phyloP scores from a whole-genome alignment of 2,329 filamentous ascomycete species.

The Botrytis porri region DNA sequence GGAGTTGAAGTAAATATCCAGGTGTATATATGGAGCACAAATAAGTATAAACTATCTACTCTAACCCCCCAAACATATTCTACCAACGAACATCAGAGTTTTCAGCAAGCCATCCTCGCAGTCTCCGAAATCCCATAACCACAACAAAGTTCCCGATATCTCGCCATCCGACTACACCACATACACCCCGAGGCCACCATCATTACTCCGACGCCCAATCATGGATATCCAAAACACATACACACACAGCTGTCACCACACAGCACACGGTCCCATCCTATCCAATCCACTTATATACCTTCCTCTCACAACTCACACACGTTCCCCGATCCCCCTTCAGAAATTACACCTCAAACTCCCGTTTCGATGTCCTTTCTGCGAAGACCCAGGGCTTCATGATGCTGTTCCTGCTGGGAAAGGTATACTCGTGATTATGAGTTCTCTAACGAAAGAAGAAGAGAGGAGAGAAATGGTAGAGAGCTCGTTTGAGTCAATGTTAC shows the following conservation, averaged over 20 bases:
- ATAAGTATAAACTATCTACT: neutral
- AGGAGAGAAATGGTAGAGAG: neutral
- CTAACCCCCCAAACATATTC: neutral
- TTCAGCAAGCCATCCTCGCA: neutral
- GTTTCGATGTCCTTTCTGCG: constrained; percentile 28
- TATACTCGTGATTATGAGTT: constrained; percentile 20
- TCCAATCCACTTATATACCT: neutral
- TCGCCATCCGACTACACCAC: neutral
- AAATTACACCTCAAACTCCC: constrained; percentile 15
- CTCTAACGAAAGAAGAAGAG: neutral
- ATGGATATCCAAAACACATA: constrained; percentile 27
- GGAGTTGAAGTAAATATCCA: neutral
- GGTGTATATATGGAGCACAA: neutral
- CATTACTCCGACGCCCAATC: neutral
- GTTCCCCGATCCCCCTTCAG: neutral
- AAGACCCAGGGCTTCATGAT: neutral
- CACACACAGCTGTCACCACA: constrained; percentile 25
- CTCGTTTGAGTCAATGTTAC: too few relatives aligned
- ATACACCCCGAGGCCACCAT: neutral
- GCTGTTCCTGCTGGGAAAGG: constrained; percentile 17
- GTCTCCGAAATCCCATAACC: neutral
- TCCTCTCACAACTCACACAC: neutral
- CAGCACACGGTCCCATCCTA: constrained; percentile 21
- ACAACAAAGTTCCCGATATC: rapidly evolving
- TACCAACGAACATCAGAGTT: neutral